Evolutionary conservation across 164 flowering plant genomes (phyloP).

Genomic region (Pachysandra terminalis): DNA sequence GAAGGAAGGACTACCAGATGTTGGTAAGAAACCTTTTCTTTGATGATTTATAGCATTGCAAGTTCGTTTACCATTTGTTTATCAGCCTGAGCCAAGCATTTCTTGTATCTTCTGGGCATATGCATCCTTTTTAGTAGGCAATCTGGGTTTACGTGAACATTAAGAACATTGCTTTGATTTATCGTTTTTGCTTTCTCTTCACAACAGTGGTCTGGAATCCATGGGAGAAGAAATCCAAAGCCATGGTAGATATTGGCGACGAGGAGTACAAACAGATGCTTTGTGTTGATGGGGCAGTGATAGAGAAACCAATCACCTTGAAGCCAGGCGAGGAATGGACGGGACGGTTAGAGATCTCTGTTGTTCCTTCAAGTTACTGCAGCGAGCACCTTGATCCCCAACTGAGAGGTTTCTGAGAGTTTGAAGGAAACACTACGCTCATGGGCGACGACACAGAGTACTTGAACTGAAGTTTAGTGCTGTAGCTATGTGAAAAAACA

Average conservation of each 20-base stretch:
- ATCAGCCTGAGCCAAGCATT: not conserved
- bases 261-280: constrained; percentile 94
- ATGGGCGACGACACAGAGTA: too few relatives aligned
- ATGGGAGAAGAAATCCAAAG: constrained; percentile 90
- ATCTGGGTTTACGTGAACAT: too few relatives aligned
- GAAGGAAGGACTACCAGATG: constrained; percentile 92
- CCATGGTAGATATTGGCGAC: constrained; percentile 75
- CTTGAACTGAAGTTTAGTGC: too few relatives aligned
- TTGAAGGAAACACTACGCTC: not conserved
- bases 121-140: too few relatives aligned
- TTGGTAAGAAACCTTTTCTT: constrained; percentile 47
- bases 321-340: constrained; percentile 97
- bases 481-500: too few relatives aligned
- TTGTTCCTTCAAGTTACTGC: constrained; percentile 67
- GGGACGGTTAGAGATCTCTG: constrained; percentile 56
- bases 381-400: constrained; percentile 42
- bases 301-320: constrained; percentile 73
- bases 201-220: constrained; percentile 94
- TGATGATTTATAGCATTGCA: not conserved
- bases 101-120: too few relatives aligned
- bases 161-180: not conserved
- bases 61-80: not conserved
- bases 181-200: not conserved
- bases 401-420: not conserved
- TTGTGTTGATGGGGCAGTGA: constrained; percentile 83